phyloP scores from a whole-genome alignment of 352 stramenopile genomes.

The Phytophthora syringae region DNA sequence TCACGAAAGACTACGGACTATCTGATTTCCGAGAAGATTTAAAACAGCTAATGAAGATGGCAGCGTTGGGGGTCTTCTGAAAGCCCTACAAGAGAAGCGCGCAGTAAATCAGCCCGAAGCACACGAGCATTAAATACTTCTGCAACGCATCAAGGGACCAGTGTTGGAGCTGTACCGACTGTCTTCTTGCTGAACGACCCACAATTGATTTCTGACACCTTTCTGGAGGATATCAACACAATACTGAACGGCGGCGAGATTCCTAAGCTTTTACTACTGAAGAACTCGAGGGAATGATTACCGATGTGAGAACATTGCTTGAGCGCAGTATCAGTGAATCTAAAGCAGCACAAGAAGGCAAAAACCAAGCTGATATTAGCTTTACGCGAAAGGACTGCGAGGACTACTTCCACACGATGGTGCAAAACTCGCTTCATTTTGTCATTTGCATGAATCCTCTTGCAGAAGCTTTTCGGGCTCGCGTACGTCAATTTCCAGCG shows the following conservation, averaged over 20 bases:
- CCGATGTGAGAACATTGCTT: conserved; percentile 50
- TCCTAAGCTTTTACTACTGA: conserved; percentile 84
- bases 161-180: conserved; percentile 34
- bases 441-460: conserved; percentile 92
- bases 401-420: conserved; percentile 78
- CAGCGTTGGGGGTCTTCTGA: conserved; percentile 49
- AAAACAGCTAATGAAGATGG: conserved; percentile 65
- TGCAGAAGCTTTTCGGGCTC: conserved; percentile 77
- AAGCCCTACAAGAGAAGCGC: neutral
- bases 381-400: conserved; percentile 79
- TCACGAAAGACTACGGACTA: conserved; percentile 86
- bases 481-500: conserved; percentile 92
- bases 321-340: conserved; percentile 14
- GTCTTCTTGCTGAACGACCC: conserved; percentile 87
- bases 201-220: conserved; percentile 83
- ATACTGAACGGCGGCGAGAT: conserved; percentile 89
- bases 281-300: conserved; percentile 86
- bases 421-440: conserved; percentile 89
- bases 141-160: neutral
- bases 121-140: conserved; percentile 3
- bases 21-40: conserved; percentile 91
- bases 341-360: neutral
- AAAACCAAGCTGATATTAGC: neutral
- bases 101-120: conserved; percentile 6
- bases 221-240: conserved; percentile 91